phyloP scores from a whole-genome alignment of 176 grass and related monocot genomes.

The Cenchrus americanus region DNA sequence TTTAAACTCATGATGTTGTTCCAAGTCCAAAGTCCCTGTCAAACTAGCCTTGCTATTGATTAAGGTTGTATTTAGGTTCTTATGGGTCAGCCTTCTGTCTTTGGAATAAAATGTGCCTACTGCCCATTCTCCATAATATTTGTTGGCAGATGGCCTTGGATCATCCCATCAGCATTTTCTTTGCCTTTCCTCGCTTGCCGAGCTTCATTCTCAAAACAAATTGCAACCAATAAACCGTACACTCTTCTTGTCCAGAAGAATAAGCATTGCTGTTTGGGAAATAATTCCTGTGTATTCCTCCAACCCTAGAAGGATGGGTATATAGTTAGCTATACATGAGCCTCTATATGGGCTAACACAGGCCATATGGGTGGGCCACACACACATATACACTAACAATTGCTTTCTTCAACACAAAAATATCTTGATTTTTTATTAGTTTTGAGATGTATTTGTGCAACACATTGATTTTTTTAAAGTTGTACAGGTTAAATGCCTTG shows the following conservation, averaged over 20 bases:
- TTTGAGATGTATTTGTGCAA: slow-evolving; percentile 21
- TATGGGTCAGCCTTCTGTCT: background rate
- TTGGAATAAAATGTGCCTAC: slow-evolving; percentile 16
- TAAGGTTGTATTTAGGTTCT: too few species aligned
- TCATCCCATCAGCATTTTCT: background rate
- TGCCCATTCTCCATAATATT: background rate
- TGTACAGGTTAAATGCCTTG: slow-evolving; percentile 61
- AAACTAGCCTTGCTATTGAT: slow-evolving; percentile 12
- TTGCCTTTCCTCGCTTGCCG: background rate
- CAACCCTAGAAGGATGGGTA: too few species aligned
- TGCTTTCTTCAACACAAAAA: slow-evolving; percentile 27
- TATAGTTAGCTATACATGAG: too few species aligned
- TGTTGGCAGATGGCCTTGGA: background rate
- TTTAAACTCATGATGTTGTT: background rate
- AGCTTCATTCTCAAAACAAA: slow-evolving; percentile 12
- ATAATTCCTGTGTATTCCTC: too few species aligned
- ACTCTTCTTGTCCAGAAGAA: slow-evolving; percentile 12
- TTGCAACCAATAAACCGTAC: slow-evolving; percentile 17
- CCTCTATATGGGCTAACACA: too few species aligned
- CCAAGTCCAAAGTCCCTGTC: background rate
- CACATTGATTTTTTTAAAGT: background rate
- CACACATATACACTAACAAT: too few species aligned
- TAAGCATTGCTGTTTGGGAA: too few species aligned
- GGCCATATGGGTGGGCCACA: too few species aligned
- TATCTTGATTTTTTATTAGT: background rate